Conservation (phyloP, 2,329 filamentous ascomycete genomes). For the Leptographium flavum region DNA sequence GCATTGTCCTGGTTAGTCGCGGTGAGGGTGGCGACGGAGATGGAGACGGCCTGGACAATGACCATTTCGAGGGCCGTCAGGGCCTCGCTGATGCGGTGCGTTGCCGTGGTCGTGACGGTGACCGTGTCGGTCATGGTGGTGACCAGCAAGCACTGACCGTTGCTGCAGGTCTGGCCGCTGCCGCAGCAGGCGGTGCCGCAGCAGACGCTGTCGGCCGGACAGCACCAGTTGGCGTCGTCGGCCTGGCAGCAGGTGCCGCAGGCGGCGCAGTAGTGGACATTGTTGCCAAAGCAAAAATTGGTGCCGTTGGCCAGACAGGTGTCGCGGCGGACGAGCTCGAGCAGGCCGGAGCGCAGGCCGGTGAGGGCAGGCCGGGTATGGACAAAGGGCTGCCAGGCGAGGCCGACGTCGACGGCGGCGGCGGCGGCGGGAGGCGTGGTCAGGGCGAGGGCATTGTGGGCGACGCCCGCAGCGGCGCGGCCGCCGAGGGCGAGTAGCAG, state of each 20-base stretch:
- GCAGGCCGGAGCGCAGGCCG: constrained; percentile 6
- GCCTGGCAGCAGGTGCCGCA: constrained; percentile 17
- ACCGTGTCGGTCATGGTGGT: constrained; percentile 8
- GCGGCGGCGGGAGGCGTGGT: too few relatives aligned
- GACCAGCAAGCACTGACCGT: constrained; percentile 14
- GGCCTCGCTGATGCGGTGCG: background rate
- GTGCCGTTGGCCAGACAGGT: constrained; percentile 18
- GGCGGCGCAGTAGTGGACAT: constrained; percentile 14
- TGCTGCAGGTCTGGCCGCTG: constrained; percentile 16
- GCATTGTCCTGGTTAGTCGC: constrained; percentile 7
- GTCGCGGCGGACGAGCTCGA: constrained; percentile 10
- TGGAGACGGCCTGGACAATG: constrained; percentile 7
- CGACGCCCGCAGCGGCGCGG: background rate
- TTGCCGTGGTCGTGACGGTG: background rate
- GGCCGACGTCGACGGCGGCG: background rate
- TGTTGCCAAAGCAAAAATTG: constrained; percentile 19
- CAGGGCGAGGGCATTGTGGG: too few relatives aligned
- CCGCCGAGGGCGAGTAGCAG: constrained; percentile 4
- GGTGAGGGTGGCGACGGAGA: constrained; percentile 8
- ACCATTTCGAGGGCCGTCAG: constrained; percentile 10
- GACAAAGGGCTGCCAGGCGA: constrained; percentile 7
- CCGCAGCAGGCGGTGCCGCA: constrained; percentile 19
- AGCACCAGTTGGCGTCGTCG: constrained; percentile 14
- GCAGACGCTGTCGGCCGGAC: constrained; percentile 14
- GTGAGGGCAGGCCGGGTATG: constrained; percentile 11